Evolutionary conservation across 2,329 filamentous ascomycete species (phyloP).

Genomic region (Ophiostoma sp.): DNA sequence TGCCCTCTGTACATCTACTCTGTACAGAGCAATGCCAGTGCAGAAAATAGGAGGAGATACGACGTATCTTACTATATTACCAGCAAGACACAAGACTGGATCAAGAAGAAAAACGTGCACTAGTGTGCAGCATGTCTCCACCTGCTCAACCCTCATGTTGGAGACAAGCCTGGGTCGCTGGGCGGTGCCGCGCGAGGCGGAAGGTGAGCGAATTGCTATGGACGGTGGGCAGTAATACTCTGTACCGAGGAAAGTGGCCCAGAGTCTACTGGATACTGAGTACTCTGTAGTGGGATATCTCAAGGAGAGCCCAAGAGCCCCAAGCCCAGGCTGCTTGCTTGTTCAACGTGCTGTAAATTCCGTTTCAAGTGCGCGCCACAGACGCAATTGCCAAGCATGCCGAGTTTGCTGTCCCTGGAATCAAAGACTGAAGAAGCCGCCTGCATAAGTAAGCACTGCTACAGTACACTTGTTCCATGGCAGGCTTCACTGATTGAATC

Average conservation of each 20-base stretch:
- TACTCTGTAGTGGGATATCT: too few relatives aligned
- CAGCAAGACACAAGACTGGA: not conserved
- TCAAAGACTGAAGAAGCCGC: not conserved
- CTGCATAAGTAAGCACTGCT: too few relatives aligned
- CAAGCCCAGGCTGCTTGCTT: not conserved
- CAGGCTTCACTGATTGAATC: not conserved
- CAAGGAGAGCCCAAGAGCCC: too few relatives aligned
- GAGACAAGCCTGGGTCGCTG: slow-evolving; percentile 1
- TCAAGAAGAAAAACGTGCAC: slow-evolving; percentile 11
- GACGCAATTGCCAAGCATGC: not conserved
- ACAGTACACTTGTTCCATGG: too few relatives aligned
- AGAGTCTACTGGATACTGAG: not conserved
- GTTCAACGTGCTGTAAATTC: not conserved
- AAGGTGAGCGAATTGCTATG: not conserved
- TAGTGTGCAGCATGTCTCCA: slow-evolving; percentile 7
- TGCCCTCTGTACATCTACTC: not conserved
- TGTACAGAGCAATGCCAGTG: too few relatives aligned
- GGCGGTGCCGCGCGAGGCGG: slow-evolving; percentile 4
- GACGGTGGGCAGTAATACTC: not conserved
- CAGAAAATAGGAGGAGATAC: slow-evolving; percentile 4
- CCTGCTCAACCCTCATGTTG: slow-evolving; percentile 2
- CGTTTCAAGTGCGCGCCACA: not conserved
- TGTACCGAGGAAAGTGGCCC: not conserved
- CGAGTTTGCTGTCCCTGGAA: not conserved
- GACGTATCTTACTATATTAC: not conserved